These are phyloP conservation scores for Cryptococcus neoformans DNA, from an alignment of 1,284 basidiomycete species.

Conservation along the genomic window DNA sequence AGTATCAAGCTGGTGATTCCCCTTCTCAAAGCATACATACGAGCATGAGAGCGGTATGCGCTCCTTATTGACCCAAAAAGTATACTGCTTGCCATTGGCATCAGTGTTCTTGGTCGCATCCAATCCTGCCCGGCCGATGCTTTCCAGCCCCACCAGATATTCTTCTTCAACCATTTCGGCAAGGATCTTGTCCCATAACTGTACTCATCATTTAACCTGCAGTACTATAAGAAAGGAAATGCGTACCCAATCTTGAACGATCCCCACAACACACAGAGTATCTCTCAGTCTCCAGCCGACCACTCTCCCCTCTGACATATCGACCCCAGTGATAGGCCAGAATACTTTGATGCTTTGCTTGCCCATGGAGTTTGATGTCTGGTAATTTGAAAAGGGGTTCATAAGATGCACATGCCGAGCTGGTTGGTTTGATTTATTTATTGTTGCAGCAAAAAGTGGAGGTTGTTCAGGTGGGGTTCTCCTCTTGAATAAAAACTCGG, in stretches of 20 bases:
- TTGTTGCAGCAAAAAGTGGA: no score
- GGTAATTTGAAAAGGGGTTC: background rate
- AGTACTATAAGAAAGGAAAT: background rate
- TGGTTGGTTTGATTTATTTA: background rate
- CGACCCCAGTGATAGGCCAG: conserved; percentile 28
- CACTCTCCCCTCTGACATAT: conserved; percentile 11
- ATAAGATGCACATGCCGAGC: background rate
- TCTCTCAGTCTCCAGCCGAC: conserved; percentile 29
- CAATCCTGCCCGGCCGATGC: background rate
- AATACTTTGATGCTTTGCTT: conserved; percentile 21
- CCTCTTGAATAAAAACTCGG: no score
- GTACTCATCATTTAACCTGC: background rate
- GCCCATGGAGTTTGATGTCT: background rate
- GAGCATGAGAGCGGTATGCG: conserved; percentile 13
- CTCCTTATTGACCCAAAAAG: conserved; percentile 3
- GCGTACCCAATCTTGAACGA: conserved; percentile 23
- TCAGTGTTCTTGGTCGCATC: background rate
- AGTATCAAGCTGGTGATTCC: background rate
- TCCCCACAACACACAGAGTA: conserved; percentile 20
- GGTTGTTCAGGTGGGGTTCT: no score
- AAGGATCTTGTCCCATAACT: no score
- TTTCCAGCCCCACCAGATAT: background rate
- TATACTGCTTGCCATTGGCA: background rate
- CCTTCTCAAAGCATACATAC: conserved; percentile 2
- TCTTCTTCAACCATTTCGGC: no score